A percentile compares a stretch with the other conserved stretches of the same genome.
Conservation (phyloP, 2,329 filamentous ascomycete genomes). For the Verticillium nubilum region DNA sequence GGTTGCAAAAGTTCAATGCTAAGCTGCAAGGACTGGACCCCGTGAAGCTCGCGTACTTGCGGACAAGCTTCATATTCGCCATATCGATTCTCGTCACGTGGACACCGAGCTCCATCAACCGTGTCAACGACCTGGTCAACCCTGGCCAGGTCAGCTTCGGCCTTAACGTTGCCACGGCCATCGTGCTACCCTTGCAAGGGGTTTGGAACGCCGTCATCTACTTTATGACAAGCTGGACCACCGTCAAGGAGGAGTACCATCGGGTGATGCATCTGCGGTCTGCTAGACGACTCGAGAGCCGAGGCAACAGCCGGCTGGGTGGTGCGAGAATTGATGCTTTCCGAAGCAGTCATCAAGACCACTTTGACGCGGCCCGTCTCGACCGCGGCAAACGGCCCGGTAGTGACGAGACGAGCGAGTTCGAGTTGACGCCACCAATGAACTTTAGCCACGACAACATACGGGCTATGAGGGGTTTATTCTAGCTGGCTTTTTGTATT, state of each 20-base stretch:
- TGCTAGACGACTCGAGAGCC: slow-evolving; percentile 5
- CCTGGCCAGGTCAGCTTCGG: slow-evolving; percentile 51
- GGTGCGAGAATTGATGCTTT: slow-evolving; percentile 1
- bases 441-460: slow-evolving; percentile 1
- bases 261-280: neutral
- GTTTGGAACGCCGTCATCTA: slow-evolving; percentile 80
- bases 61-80: slow-evolving; percentile 56
- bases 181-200: slow-evolving; percentile 72
- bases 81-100: slow-evolving; percentile 57
- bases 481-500: neutral
- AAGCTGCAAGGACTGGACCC: slow-evolving; percentile 43
- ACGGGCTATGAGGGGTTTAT: slow-evolving; percentile 7
- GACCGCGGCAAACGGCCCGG: slow-evolving; percentile 6
- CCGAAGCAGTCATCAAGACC: neutral
- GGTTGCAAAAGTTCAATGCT: slow-evolving; percentile 18
- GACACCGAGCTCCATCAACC: slow-evolving; percentile 66
- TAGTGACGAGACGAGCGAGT: slow-evolving; percentile 10
- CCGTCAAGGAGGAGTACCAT: slow-evolving; percentile 29
- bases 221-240: slow-evolving; percentile 54
- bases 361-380: neutral
- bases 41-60: slow-evolving; percentile 55
- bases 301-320: slow-evolving; percentile 1
- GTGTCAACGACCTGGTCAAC: slow-evolving; percentile 61
- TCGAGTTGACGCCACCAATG: slow-evolving; percentile 5
- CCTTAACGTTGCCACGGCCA: slow-evolving; percentile 63